These are phyloP conservation scores for Xylariaceae sp. DNA, from an alignment of 2,329 filamentous ascomycete genomes.

Conservation along the genomic window DNA sequence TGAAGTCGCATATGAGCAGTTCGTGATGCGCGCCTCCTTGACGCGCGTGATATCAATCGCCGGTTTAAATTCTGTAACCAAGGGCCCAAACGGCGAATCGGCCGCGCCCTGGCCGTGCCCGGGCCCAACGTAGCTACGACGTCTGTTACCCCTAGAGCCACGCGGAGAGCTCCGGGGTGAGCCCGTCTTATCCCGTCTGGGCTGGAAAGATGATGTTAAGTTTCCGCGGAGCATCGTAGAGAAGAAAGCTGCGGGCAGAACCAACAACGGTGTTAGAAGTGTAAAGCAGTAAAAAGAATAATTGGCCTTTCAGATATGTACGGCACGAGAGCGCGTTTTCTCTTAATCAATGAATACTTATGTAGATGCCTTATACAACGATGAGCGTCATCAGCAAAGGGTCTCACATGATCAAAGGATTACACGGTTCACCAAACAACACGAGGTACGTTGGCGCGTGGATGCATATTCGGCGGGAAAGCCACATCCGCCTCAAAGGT, in stretches of 20 bases:
- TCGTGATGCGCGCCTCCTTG: conserved; percentile 20
- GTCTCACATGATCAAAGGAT: neutral
- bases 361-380: too few species aligned
- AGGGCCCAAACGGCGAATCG: conserved; percentile 9
- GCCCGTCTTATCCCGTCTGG: neutral
- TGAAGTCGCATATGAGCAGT: conserved; percentile 23
- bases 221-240: conserved; percentile 3
- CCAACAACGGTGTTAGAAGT: neutral
- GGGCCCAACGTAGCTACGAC: neutral
- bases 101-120: neutral
- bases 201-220: neutral
- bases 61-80: conserved; percentile 18
- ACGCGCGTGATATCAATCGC: conserved; percentile 1
- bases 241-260: neutral
- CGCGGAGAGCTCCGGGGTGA: conserved; percentile 7
- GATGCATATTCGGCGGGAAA: neutral
- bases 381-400: neutral
- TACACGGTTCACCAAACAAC: neutral
- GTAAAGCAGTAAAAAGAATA: neutral
- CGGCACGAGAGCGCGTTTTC: too few species aligned
- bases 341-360: too few species aligned
- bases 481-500: neutral
- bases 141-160: neutral
- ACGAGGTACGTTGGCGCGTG: neutral
- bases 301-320: too few species aligned